These are phyloP conservation scores for Diaporthe humulicola DNA, from an alignment of 2,329 filamentous ascomycete genomes.

Conservation along the genomic window DNA sequence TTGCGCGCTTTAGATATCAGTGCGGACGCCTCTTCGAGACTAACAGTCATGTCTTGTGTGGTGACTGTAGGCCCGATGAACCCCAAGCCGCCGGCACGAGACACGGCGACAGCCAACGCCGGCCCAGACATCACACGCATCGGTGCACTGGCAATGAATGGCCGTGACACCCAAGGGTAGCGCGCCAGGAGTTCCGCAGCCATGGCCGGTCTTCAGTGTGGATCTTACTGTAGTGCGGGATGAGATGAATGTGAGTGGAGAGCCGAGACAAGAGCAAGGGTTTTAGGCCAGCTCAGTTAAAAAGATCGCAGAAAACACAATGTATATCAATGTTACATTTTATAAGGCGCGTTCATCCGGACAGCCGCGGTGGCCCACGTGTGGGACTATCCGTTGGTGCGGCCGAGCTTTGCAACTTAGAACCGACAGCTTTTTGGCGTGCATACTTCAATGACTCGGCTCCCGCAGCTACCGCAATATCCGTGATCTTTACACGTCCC, in stretches of 20 bases:
- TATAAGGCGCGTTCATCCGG: not conserved
- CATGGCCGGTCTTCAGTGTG: conserved; percentile 26
- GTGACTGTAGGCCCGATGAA: conserved; percentile 58
- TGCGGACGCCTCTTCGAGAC: conserved; percentile 48
- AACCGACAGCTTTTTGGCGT: not conserved
- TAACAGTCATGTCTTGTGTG: conserved; percentile 47
- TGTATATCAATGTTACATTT: too few species aligned
- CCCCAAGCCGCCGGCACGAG: conserved; percentile 78
- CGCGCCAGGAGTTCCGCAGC: conserved; percentile 17
- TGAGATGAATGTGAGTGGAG: not conserved
- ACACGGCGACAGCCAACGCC: conserved; percentile 71
- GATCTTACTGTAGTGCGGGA: not conserved
- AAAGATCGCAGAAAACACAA: not conserved
- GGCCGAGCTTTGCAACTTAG: not conserved
- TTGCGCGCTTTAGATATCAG: conserved; percentile 41
- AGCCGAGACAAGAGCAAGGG: not conserved
- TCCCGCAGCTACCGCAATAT: conserved; percentile 22
- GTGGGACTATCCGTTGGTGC: not conserved
- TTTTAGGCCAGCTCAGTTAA: not conserved
- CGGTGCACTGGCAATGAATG: conserved; percentile 73
- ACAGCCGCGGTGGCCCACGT: not conserved
- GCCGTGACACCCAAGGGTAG: conserved; percentile 68
- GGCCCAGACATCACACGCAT: conserved; percentile 75
- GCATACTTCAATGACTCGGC: not conserved
- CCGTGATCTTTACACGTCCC: not conserved